These are phyloP conservation scores for Boletales sp. DNA, from an alignment of 768 basidiomycete species.

Conservation along the genomic window DNA sequence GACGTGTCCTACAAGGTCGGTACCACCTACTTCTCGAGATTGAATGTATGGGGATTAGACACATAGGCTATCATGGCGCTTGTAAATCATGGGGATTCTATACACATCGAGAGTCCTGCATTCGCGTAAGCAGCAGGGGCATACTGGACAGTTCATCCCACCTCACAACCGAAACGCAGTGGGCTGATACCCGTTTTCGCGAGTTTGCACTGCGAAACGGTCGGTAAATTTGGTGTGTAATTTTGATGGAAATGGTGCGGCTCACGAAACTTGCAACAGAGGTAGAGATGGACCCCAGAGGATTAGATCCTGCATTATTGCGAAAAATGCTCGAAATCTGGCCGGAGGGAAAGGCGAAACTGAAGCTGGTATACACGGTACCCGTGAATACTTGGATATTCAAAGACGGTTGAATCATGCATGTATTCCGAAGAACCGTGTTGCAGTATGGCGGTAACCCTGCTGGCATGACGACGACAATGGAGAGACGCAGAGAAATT, in stretches of 20 bases:
- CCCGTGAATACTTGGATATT: conserved; percentile 38
- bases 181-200: conserved; percentile 61
- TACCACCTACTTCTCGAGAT: not conserved
- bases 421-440: not conserved
- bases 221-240: conserved; percentile 37
- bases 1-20: conserved; percentile 74
- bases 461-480: conserved; percentile 68
- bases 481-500: conserved; percentile 59
- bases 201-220: conserved; percentile 45
- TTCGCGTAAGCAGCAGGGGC: conserved; percentile 51
- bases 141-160: not conserved
- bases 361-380: conserved; percentile 74
- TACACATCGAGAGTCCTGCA: conserved; percentile 74
- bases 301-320: conserved; percentile 54
- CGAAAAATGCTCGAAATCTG: conserved; percentile 63
- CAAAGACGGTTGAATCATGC: not conserved
- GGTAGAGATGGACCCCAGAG: conserved; percentile 66
- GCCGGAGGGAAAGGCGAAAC: conserved; percentile 61
- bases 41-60: not conserved
- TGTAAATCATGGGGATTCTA: conserved; percentile 67
- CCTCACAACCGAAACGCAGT: conserved; percentile 28
- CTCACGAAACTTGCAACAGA: conserved; percentile 38
- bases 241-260: not conserved
- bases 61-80: conserved; percentile 51
- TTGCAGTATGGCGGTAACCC: conserved; percentile 73